Evolutionary conservation across 441 rosid species (phyloP).

Genomic region (Aleurites moluccanus): DNA sequence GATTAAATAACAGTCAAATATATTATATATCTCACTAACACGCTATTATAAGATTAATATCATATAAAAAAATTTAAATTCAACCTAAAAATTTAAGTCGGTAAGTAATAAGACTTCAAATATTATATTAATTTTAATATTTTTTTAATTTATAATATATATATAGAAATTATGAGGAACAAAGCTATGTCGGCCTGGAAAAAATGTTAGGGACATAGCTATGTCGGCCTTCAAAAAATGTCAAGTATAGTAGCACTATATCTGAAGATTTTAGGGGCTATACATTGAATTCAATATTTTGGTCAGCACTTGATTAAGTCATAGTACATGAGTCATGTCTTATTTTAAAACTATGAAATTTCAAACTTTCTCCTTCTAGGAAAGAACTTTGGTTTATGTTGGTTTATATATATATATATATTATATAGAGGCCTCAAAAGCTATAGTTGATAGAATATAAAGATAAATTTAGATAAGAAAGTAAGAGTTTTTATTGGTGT

Average conservation of each 20-base stretch:
- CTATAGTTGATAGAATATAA: too few relatives aligned
- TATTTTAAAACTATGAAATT: neutral
- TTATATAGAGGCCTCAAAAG: too few relatives aligned
- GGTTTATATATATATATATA: neutral
- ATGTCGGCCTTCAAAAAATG: neutral
- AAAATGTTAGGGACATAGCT: neutral
- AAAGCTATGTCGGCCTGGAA: too few relatives aligned
- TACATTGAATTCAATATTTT: neutral
- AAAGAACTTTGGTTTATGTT: neutral
- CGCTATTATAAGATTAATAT: too few relatives aligned
- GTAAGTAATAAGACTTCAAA: too few relatives aligned
- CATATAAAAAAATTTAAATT: too few relatives aligned
- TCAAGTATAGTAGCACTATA: neutral
- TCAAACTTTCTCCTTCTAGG: neutral
- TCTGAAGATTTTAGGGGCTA: neutral
- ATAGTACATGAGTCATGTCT: neutral
- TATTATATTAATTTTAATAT: too few relatives aligned
- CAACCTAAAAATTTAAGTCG: too few relatives aligned
- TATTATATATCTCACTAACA: too few relatives aligned
- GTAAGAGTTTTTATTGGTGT: slow-evolving; percentile 23
- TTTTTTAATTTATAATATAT: too few relatives aligned
- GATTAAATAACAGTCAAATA: too few relatives aligned
- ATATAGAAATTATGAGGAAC: too few relatives aligned
- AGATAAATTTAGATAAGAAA: neutral
- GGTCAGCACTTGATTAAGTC: neutral